Conservation (phyloP, 345 rosid species). For the Brassica nigra region DNA sequence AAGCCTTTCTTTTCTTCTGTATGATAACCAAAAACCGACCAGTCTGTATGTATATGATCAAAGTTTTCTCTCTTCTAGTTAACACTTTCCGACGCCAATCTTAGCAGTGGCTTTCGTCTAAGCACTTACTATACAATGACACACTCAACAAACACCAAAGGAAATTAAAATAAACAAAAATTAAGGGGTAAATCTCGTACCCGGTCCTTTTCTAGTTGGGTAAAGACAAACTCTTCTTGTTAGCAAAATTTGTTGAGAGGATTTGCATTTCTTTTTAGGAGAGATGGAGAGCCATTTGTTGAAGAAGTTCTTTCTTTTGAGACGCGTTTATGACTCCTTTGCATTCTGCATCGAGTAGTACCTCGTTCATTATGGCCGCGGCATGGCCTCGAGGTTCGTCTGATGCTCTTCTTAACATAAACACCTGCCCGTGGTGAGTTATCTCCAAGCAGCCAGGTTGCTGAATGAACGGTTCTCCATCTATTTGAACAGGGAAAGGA, state of each 20-base stretch:
- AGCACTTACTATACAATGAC: neutral
- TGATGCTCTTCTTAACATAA: slow-evolving; percentile 62
- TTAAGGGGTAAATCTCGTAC: neutral
- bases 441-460: slow-evolving; percentile 69
- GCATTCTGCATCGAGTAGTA: slow-evolving; percentile 63
- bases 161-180: neutral
- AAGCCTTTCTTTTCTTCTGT: neutral
- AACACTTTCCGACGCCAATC: neutral
- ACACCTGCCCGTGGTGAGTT: slow-evolving; percentile 69
- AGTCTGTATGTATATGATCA: neutral
- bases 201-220: neutral
- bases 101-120: neutral
- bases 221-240: slow-evolving; percentile 16
- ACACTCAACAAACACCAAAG: neutral
- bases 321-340: slow-evolving; percentile 50
- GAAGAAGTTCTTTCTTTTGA: neutral
- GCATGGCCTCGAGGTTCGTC: slow-evolving; percentile 70
- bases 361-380: slow-evolving; percentile 66
- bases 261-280: slow-evolving; percentile 16
- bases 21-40: neutral
- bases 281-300: slow-evolving; percentile 59
- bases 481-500: slow-evolving; percentile 70
- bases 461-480: slow-evolving; percentile 72
- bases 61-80: neutral
- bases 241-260: slow-evolving; percentile 37